phyloP scores from a whole-genome alignment of 1,139 yeast species.

The Geotrichum carabidarum region DNA sequence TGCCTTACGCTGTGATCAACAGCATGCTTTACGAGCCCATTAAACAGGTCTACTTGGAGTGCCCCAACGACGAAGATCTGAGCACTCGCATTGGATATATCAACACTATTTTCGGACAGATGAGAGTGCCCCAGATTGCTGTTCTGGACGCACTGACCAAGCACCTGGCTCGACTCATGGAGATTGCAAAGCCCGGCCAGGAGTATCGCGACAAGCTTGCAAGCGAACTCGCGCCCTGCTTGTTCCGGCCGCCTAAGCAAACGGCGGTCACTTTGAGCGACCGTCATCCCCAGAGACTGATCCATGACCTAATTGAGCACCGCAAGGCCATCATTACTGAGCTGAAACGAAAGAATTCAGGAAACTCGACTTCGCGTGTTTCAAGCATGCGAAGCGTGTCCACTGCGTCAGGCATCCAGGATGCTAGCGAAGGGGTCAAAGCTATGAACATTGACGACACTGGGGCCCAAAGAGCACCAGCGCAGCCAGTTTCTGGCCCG shows the following conservation, averaged over 20 bases:
- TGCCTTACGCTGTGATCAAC: constrained; percentile 77
- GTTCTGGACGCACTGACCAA: constrained; percentile 74
- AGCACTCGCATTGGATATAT: constrained; percentile 52
- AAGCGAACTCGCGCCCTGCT: constrained; percentile 60
- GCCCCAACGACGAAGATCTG: constrained; percentile 43
- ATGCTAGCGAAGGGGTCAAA: not conserved
- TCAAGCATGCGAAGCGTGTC: not conserved
- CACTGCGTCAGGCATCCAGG: not conserved
- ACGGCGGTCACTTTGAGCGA: constrained; percentile 49
- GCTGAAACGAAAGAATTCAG: constrained; percentile 7
- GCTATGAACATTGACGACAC: not conserved
- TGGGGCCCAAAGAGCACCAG: constrained; percentile 1
- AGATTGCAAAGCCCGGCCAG: constrained; percentile 49
- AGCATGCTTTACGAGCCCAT: constrained; percentile 60
- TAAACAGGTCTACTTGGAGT: constrained; percentile 60
- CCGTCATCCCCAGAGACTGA: constrained; percentile 53
- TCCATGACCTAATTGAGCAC: constrained; percentile 57
- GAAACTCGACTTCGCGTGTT: not conserved
- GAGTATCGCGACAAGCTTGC: constrained; percentile 51
- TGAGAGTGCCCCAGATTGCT: constrained; percentile 69
- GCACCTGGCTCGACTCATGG: constrained; percentile 61
- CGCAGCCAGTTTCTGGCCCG: not conserved
- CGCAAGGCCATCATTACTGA: constrained; percentile 32
- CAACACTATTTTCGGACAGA: constrained; percentile 57
- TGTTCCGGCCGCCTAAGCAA: constrained; percentile 53